Conservation (phyloP, 495 filamentous ascomycete species). For the Hypoxylon fuscum region DNA sequence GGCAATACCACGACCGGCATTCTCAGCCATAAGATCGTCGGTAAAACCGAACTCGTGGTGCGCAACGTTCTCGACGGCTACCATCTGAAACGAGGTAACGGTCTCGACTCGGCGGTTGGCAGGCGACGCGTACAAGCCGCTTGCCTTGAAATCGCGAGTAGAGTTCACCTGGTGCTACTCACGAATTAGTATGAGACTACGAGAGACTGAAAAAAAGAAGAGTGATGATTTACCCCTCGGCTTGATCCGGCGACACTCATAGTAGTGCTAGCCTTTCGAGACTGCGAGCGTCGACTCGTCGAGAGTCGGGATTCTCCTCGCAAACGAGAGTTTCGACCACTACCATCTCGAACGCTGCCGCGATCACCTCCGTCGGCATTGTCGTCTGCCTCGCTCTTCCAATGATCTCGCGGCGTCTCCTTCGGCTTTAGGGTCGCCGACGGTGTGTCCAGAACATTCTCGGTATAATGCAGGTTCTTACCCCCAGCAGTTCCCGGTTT, state of each 20-base stretch:
- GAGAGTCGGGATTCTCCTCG: slow-evolving; percentile 60
- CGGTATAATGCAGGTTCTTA: slow-evolving; percentile 89
- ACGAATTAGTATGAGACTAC: neutral
- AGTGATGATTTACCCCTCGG: slow-evolving; percentile 53
- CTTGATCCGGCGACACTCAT: slow-evolving; percentile 42
- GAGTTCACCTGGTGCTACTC: neutral
- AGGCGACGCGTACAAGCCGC: slow-evolving; percentile 60
- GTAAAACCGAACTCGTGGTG: slow-evolving; percentile 83
- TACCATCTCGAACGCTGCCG: slow-evolving; percentile 60
- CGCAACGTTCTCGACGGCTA: slow-evolving; percentile 89
- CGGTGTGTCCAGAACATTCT: slow-evolving; percentile 83
- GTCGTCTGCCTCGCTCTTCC: slow-evolving; percentile 78
- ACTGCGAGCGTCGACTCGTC: slow-evolving; percentile 57
- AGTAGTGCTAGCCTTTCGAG: slow-evolving; percentile 70
- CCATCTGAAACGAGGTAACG: slow-evolving; percentile 84
- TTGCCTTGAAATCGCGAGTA: slow-evolving; percentile 2
- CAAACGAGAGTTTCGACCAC: slow-evolving; percentile 57
- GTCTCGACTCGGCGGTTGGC: slow-evolving; percentile 79
- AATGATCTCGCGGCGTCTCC: slow-evolving; percentile 56
- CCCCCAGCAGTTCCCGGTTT: slow-evolving; percentile 82
- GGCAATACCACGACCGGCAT: slow-evolving; percentile 86
- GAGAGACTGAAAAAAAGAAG: neutral
- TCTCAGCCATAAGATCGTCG: slow-evolving; percentile 90
- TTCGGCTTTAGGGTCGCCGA: slow-evolving; percentile 48
- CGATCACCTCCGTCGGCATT: slow-evolving; percentile 59